Conservation (phyloP, 345 rosid genomes). For the Syzygium aqueum region DNA sequence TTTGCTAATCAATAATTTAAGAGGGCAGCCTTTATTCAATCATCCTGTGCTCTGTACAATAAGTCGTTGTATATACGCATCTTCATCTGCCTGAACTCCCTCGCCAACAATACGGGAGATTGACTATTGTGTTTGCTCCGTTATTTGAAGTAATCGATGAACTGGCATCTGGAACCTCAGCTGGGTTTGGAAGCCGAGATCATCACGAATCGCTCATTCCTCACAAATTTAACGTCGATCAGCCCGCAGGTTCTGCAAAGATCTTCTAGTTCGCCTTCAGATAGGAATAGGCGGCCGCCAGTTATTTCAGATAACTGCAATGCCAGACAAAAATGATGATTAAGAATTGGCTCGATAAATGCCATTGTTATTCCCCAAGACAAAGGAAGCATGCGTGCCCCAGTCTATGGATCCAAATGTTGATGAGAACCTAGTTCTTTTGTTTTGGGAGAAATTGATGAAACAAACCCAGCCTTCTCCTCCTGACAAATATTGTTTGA, state of each 20-base stretch:
- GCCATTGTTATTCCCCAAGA: not conserved
- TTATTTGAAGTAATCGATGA: not conserved
- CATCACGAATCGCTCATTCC: conserved; percentile 62
- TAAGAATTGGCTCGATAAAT: not conserved
- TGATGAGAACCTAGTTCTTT: not conserved
- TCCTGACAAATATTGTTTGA: not conserved
- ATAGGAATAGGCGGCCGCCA: conserved; percentile 35
- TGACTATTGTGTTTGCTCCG: not conserved
- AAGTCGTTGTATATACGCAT: too few species aligned
- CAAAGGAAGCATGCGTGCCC: not conserved
- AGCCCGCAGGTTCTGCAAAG: conserved; percentile 74
- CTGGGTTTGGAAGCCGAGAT: conserved; percentile 62
- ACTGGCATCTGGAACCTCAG: not conserved
- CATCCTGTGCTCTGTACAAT: too few species aligned
- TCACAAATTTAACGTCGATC: conserved; percentile 38
- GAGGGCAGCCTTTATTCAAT: too few species aligned
- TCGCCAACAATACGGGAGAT: too few species aligned
- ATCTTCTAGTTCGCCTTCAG: conserved; percentile 71
- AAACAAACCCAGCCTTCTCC: not conserved
- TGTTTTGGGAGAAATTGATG: not conserved
- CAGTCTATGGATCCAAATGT: not conserved
- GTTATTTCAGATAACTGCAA: conserved; percentile 37
- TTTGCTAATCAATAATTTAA: not conserved
- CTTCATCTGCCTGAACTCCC: not conserved
- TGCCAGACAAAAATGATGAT: not conserved